Percentiles rank a stretch among this genome's conserved stretches.
phyloP scores from a whole-genome alignment of 1,139 yeast genomes.

The Magnusiomyces paraingens region DNA sequence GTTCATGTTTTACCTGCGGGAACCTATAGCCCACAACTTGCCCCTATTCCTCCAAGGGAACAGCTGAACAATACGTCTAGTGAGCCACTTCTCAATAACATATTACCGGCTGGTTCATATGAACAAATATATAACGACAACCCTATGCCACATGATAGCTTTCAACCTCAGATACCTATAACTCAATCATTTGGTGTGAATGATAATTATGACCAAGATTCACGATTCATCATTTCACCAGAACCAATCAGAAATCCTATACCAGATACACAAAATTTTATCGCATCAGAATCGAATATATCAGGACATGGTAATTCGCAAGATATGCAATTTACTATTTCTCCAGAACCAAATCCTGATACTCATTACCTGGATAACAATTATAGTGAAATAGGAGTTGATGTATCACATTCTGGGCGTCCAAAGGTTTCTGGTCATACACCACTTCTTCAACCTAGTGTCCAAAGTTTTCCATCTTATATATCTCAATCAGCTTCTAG shows the following conservation, averaged over 20 bases:
- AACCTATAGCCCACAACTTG: slow-evolving; percentile 28
- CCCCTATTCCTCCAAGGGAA: slow-evolving; percentile 23
- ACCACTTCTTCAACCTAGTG: slow-evolving; percentile 17
- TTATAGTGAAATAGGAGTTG: slow-evolving; percentile 8
- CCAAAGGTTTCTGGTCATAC: not conserved
- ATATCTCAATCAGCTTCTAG: slow-evolving; percentile 31
- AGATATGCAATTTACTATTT: slow-evolving; percentile 8
- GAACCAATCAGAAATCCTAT: no score
- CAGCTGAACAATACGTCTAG: slow-evolving; percentile 3
- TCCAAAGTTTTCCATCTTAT: slow-evolving; percentile 18
- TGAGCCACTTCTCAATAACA: slow-evolving; percentile 4
- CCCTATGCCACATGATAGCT: slow-evolving; percentile 25
- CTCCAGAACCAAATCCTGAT: slow-evolving; percentile 9
- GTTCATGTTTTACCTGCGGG: slow-evolving; percentile 28
- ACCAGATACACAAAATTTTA: no score
- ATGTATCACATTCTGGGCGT: no score
- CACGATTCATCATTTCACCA: no score
- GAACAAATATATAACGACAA: slow-evolving; percentile 32
- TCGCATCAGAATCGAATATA: no score
- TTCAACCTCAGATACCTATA: slow-evolving; percentile 15
- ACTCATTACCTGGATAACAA: slow-evolving; percentile 10
- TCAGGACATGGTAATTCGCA: no score
- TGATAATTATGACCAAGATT: not conserved
- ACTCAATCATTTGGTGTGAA: slow-evolving; percentile 10
- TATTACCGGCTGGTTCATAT: slow-evolving; percentile 7